Base-by-base conservation (phyloP, 345 rosid species). In the Excoecaria cochinchinensis region DNA sequence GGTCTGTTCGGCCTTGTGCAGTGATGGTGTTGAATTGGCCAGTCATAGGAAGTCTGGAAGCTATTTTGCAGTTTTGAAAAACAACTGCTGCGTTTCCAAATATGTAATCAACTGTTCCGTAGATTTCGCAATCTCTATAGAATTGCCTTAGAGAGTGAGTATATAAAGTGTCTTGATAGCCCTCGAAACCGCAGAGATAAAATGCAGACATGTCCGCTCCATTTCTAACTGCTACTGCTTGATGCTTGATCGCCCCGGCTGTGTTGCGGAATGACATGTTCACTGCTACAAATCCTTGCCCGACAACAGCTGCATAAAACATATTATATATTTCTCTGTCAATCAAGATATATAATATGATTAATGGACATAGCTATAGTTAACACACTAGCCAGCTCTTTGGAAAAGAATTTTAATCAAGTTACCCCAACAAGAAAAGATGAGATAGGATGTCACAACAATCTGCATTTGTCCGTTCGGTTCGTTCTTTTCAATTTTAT, bases 21-120 rank as follows among this genome's bases (percentile, higher is more conserved):
- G 87, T 87, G 13, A 87, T 70, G 19, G 83, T 13, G 55, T 85
- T 81, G 74, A 68, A 82, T 63, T 76, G 86, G 10, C 62, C 60
- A 0, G 11, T 13, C 74, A 81, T 21, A 4, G 86, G 85, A 4
- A 74, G 71, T 36, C 80, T 63, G 3, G 84, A 76, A 50, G 62
- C 62, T 13, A 58, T 21, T 21, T 58, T 58, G 38, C 85, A 85
- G 56, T 80, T 73, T 52, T 85, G 87, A 15, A 84, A 17, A 24
- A 87, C 82, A 3, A 69, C 83, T 3, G 87, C 87, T 0, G 83
- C 83, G 10, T 87, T 87, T 3, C 88, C 88, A 61, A 86, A 81
- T 13, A 89, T 89, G 79, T 87, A 90, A 77, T 90, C 89, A n/a
- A 89, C 72, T 0, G 89, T 90, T 17, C 95, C 89, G 6, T 85